These are phyloP conservation scores for Mercurialis annua DNA, from an alignment of 345 rosid genomes.

Conservation along the genomic window DNA sequence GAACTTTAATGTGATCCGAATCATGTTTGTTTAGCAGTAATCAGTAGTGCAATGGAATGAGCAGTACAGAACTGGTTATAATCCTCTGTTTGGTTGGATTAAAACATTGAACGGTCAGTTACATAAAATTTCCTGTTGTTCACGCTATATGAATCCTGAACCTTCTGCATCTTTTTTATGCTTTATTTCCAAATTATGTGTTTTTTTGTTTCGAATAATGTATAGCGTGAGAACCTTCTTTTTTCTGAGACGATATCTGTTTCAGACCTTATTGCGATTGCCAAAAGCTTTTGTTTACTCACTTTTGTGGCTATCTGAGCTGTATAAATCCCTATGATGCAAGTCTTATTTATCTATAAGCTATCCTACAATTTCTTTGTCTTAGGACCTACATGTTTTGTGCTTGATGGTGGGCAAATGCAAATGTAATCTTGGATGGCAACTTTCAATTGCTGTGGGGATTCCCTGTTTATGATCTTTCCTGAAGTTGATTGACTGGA, in stretches of 20 bases:
- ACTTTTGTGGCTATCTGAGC: not conserved
- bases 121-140: no score
- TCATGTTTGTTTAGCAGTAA: no score
- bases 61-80: no score
- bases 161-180: not conserved
- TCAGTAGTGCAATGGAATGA: no score
- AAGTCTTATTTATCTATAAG: not conserved
- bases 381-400: constrained; percentile 1
- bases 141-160: not conserved
- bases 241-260: not conserved
- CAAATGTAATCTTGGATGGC: not conserved
- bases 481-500: not conserved
- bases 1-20: no score
- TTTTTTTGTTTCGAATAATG: no score
- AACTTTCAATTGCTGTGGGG: not conserved
- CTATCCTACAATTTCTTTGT: not conserved
- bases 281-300: not conserved
- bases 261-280: not conserved
- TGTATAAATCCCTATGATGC: not conserved
- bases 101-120: no score
- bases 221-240: not conserved
- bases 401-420: not conserved
- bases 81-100: no score
- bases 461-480: not conserved
- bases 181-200: not conserved